Conservation (phyloP, 2,329 filamentous ascomycete species). For the Fusarium guadeloupense region DNA sequence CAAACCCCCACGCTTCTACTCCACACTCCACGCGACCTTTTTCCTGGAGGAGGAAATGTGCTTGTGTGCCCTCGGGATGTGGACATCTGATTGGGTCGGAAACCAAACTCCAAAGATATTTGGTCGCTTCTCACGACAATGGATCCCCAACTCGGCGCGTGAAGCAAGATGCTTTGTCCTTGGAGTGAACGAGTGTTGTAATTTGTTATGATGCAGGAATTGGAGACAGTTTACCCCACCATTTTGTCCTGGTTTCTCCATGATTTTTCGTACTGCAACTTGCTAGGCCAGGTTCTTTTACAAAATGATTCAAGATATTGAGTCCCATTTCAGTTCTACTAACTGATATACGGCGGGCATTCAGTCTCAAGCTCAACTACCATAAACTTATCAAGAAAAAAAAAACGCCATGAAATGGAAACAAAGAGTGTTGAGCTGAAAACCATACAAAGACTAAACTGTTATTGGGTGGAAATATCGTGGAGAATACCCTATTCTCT, state of each 20-base stretch:
- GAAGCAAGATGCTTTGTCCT: neutral
- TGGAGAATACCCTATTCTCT: conserved; percentile 3
- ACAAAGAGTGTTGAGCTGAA: conserved; percentile 1
- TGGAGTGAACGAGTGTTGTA: neutral
- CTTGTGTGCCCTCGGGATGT: neutral
- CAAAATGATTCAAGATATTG: neutral
- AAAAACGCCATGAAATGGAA: neutral
- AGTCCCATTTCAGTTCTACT: too few species aligned
- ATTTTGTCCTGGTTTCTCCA: conserved; percentile 1
- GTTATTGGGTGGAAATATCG: neutral
- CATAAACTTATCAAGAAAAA: neutral
- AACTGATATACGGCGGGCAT: too few species aligned
- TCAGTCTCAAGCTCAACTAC: neutral
- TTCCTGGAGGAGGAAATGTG: neutral
- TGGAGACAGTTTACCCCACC: neutral
- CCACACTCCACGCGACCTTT: conserved; percentile 33
- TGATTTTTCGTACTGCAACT: conserved; percentile 4
- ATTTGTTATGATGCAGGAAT: neutral
- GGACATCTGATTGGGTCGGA: neutral
- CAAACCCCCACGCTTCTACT: conserved; percentile 29
- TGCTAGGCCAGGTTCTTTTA: neutral
- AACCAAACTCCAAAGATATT: neutral
- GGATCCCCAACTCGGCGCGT: neutral
- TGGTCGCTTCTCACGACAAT: neutral
- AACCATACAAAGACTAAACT: neutral